Evolutionary conservation across 1,284 basidiomycete genomes (phyloP).

Genomic region (Apiotrichum sp.): DNA sequence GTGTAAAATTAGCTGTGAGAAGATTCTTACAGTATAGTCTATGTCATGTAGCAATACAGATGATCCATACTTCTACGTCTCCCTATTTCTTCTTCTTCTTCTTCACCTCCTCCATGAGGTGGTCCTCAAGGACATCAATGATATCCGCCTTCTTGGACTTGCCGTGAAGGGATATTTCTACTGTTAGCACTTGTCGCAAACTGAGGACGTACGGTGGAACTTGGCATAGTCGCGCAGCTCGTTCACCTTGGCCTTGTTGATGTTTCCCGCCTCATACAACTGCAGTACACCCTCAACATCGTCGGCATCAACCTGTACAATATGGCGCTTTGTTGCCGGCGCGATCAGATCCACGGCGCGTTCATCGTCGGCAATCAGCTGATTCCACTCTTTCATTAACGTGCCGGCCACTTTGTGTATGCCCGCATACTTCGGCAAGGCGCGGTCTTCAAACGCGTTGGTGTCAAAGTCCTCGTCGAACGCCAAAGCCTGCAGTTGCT

Average conservation of each 20-base stretch:
- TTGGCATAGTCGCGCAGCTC: slow-evolving; percentile 59
- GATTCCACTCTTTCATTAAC: slow-evolving; percentile 70
- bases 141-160: slow-evolving; percentile 39
- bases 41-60: no score
- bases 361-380: slow-evolving; percentile 59
- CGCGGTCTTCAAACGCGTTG: slow-evolving; percentile 68
- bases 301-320: slow-evolving; percentile 54
- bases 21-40: no score
- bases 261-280: slow-evolving; percentile 55
- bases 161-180: slow-evolving; percentile 31
- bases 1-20: no score
- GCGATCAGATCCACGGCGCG: slow-evolving; percentile 47
- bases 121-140: slow-evolving; percentile 25
- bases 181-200: not conserved
- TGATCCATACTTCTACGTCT: no score
- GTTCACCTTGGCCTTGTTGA: slow-evolving; percentile 68
- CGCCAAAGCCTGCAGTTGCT: slow-evolving; percentile 81
- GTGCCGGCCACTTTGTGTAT: slow-evolving; percentile 78
- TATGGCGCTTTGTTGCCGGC: slow-evolving; percentile 19
- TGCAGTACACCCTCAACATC: slow-evolving; percentile 60
- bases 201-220: slow-evolving; percentile 25
- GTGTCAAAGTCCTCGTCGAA: slow-evolving; percentile 81
- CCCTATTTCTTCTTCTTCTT: slow-evolving; percentile 11
- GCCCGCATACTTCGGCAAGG: slow-evolving; percentile 66
- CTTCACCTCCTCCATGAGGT: slow-evolving; percentile 17